Base-by-base conservation (phyloP, 2,329 filamentous ascomycete species). In the Aspergillus chevalieri region DNA sequence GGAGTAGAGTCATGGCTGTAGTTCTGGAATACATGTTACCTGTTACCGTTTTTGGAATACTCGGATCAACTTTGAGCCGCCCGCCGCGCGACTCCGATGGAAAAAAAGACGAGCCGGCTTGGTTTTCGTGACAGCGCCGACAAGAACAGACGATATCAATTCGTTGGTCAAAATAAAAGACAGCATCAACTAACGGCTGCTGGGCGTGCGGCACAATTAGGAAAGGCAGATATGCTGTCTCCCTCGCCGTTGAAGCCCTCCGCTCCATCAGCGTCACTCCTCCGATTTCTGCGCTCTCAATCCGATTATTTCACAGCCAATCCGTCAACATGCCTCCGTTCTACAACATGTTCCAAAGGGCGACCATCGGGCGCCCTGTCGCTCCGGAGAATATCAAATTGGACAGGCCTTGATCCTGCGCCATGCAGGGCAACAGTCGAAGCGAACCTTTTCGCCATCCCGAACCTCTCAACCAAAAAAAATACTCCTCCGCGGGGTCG, bases 281-380 rank as follows among this genome's bases (percentile, higher is more conserved):
- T 93, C 54, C 83, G 83, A 57, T 92, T 88, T 66, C 77, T 93
- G 55, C 83, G 82, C 57, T 80, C 76, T 47, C 87, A 91, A 67
- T 82, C 86, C 56, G 79, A 86, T 54, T 78, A 81, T 59, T 77
- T 79, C 66, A 72, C 64, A 48, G 64, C 71, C 47, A 74, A 71
- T 43, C 45, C 58, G 39, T 58, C 63, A 50, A 44, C 57, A 57
- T 62, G 62, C 46, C 54, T 53, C 46, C 53, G 50, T 47, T 44
- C 49, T 38, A 43, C 49, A 53, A 47, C 46, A 55, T 50, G 21
- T 44, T 38, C 43, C 52, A 49, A 47, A 49, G 44, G 50, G 45
- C 43, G 47, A 44, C 47, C 52, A 47, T 56, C 53, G 51, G 52
- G 46, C 21, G 34, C 50, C 49, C 44, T 56, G 17, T 47, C 58